Evolutionary conservation across 768 basidiomycete genomes (phyloP).

Genomic region (Tulasnella sp.): DNA sequence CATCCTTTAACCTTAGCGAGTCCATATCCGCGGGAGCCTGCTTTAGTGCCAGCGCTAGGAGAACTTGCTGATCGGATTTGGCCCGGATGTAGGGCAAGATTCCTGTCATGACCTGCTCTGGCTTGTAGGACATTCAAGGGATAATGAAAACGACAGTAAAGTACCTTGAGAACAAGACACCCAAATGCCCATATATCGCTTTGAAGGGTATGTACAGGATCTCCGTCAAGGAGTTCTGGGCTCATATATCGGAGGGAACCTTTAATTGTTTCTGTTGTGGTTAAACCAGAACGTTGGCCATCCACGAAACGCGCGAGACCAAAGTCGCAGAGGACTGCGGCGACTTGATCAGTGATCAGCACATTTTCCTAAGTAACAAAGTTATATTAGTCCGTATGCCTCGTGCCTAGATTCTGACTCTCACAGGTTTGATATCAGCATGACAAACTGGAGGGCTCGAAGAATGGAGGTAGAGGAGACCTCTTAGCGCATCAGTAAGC

Average conservation of each 20-base stretch:
- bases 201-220: not conserved
- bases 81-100: too few relatives aligned
- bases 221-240: slow-evolving; percentile 2
- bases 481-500: not conserved
- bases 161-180: not conserved
- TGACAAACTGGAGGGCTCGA: not conserved
- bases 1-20: too few relatives aligned
- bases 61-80: too few relatives aligned
- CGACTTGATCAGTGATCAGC: not conserved
- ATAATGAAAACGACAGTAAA: not conserved
- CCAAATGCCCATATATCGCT: slow-evolving; percentile 14
- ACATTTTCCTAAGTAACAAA: not conserved
- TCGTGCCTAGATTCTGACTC: not conserved
- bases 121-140: not conserved
- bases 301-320: not conserved
- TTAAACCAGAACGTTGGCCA: not conserved
- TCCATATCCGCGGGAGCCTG: too few relatives aligned
- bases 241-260: not conserved
- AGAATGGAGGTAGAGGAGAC: not conserved
- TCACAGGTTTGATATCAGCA: not conserved
- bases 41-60: too few relatives aligned
- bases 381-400: not conserved
- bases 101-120: not conserved
- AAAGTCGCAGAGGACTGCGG: slow-evolving; percentile 12
- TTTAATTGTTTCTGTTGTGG: not conserved